Conservation (phyloP, 176 grass and related monocot genomes). For the Paspalum notatum region DNA sequence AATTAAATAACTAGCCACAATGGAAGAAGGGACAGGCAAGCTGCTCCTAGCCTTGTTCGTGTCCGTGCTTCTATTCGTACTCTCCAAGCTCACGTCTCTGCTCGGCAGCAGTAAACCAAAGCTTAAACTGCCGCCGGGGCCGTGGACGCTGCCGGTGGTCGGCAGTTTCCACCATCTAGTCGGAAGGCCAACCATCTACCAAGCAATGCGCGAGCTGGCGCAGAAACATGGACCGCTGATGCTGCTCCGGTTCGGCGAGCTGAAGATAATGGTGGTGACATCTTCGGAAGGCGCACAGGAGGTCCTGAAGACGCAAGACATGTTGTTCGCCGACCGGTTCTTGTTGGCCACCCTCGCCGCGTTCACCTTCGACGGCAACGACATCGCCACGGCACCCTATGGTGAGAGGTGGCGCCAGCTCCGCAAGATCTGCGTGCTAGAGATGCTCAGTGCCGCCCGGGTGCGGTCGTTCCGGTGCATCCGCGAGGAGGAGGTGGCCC, state of each 20-base stretch:
- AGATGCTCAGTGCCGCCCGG: slow-evolving; percentile 12
- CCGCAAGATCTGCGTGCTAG: neutral
- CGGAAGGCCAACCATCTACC: neutral
- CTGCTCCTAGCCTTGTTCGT: too few relatives aligned
- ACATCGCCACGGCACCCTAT: neutral
- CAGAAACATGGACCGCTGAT: slow-evolving; percentile 1
- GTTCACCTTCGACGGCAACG: neutral
- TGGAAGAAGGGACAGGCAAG: too few relatives aligned
- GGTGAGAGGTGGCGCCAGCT: slow-evolving; percentile 28
- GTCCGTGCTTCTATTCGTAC: too few relatives aligned
- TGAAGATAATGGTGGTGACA: neutral
- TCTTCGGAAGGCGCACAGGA: neutral
- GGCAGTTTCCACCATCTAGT: too few relatives aligned
- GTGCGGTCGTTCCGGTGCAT: neutral
- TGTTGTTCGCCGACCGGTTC: neutral
- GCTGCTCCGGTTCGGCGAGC: neutral
- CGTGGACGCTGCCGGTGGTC: too few relatives aligned
- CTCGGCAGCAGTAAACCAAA: too few relatives aligned
- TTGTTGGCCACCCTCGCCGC: neutral
- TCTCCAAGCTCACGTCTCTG: too few relatives aligned
- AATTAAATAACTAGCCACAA: too few relatives aligned
- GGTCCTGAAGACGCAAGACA: neutral
- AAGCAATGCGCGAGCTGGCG: neutral
- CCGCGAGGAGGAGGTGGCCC: neutral
- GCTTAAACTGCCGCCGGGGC: too few relatives aligned